phyloP scores from a whole-genome alignment of 1,284 basidiomycete species.

The Tilletiopsis washingtonensis region DNA sequence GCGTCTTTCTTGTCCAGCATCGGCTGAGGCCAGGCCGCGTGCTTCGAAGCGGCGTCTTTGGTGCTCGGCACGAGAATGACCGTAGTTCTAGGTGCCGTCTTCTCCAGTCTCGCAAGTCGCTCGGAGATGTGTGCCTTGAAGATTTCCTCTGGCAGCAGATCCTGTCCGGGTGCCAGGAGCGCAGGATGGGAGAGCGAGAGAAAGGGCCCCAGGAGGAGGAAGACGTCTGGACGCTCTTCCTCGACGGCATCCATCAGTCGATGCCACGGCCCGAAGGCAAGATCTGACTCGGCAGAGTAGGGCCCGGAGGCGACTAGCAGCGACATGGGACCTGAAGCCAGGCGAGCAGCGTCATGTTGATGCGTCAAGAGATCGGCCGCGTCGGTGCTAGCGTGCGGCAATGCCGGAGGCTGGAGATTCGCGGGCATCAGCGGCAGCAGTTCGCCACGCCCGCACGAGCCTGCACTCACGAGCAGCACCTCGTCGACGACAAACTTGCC shows the following conservation, averaged over 20 bases:
- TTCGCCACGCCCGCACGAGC: background rate
- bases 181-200: conserved; percentile 67
- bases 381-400: conserved; percentile 29
- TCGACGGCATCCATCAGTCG: conserved; percentile 32
- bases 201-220: conserved; percentile 85
- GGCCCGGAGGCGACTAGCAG: conserved; percentile 29
- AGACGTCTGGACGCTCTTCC: conserved; percentile 62
- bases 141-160: conserved; percentile 59
- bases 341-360: conserved; percentile 11
- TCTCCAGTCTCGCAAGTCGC: conserved; percentile 58
- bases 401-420: conserved; percentile 22
- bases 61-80: conserved; percentile 73
- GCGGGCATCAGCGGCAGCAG: background rate
- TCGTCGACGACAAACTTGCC: conserved; percentile 77
- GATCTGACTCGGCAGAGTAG: conserved; percentile 20
- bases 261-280: conserved; percentile 38
- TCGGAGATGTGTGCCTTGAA: conserved; percentile 63
- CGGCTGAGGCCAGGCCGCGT: conserved; percentile 80
- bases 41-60: conserved; percentile 68
- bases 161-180: conserved; percentile 64
- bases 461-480: conserved; percentile 60
- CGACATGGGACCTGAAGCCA: conserved; percentile 19
- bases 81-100: conserved; percentile 60
- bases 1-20: conserved; percentile 54
- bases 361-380: conserved; percentile 18